A percentile compares a stretch with the other conserved stretches of the same genome.
Evolutionary conservation across 495 filamentous ascomycete genomes (phyloP).

Genomic region (Pyronema omphalodes): DNA sequence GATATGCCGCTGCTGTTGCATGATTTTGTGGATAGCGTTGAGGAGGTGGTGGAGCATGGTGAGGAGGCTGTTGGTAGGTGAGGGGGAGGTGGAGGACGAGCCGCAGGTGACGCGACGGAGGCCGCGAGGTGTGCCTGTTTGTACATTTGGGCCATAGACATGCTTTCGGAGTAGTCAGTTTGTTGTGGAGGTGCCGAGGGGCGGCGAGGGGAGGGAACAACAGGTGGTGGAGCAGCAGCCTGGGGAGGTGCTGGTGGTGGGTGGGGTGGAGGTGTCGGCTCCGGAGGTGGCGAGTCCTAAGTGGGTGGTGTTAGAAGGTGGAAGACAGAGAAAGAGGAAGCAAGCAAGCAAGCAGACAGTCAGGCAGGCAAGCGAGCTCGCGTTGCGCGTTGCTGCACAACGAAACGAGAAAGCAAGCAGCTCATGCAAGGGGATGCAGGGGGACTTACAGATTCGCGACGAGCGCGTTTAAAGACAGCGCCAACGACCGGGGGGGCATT

Average conservation of each 20-base stretch:
- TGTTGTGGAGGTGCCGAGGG: slow-evolving; percentile 6
- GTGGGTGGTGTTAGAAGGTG: slow-evolving; percentile 2
- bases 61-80: slow-evolving; percentile 10
- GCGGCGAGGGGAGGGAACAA: slow-evolving; percentile 23
- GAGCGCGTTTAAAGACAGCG: slow-evolving; percentile 73
- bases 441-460: slow-evolving; percentile 69
- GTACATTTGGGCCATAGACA: slow-evolving; percentile 26
- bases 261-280: slow-evolving; percentile 59
- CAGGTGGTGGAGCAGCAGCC: slow-evolving; percentile 32
- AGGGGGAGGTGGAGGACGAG: slow-evolving; percentile 2
- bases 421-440: slow-evolving; percentile 1
- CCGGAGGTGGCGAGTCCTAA: slow-evolving; percentile 87
- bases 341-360: background rate
- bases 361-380: background rate
- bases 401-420: background rate
- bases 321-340: background rate
- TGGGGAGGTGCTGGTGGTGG: slow-evolving; percentile 30
- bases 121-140: slow-evolving; percentile 23
- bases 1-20: slow-evolving; percentile 31
- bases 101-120: slow-evolving; percentile 6
- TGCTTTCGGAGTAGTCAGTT: slow-evolving; percentile 22
- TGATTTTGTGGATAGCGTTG: background rate
- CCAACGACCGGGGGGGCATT: slow-evolving; percentile 91
- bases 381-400: background rate
- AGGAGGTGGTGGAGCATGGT: slow-evolving; percentile 25